These are phyloP conservation scores for Hsuehochloa calcarea DNA, from an alignment of 176 grass and related monocot genomes.

Conservation along the genomic window DNA sequence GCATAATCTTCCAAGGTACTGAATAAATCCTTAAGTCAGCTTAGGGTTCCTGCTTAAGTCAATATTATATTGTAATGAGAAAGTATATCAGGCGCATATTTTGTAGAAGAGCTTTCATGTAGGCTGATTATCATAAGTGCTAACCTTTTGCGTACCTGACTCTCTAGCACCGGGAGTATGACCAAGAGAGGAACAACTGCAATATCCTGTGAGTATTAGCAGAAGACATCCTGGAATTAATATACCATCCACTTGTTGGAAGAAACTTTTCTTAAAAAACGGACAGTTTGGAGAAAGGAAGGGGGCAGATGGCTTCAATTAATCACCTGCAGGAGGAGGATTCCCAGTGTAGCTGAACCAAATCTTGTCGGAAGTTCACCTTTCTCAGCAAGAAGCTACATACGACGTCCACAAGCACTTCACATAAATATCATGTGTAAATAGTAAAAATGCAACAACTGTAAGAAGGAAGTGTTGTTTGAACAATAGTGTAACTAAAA, in stretches of 20 bases:
- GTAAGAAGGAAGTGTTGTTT: neutral
- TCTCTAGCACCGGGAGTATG: conserved; percentile 96
- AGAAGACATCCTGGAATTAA: conserved; percentile 36
- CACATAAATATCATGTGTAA: neutral
- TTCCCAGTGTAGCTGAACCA: conserved; percentile 95
- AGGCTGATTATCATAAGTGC: conserved; percentile 42
- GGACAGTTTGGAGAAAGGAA: neutral
- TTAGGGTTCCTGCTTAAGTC: neutral
- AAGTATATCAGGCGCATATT: neutral
- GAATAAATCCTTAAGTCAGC: conserved; percentile 7
- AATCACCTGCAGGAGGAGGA: conserved; percentile 93
- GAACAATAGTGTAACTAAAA: neutral
- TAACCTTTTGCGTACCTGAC: conserved; percentile 90
- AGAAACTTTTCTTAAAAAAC: neutral
- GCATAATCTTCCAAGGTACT: neutral
- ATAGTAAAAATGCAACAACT: neutral
- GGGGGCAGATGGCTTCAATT: neutral
- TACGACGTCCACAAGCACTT: conserved; percentile 2
- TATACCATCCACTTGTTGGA: conserved; percentile 13
- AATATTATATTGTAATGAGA: neutral
- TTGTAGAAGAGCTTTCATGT: conserved; percentile 1
- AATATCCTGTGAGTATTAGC: conserved; percentile 72
- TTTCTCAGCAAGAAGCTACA: conserved; percentile 98
- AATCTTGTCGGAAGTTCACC: conserved; percentile 95
- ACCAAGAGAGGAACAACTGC: conserved; percentile 94